Percentiles rank a stretch among this genome's conserved stretches.
phyloP scores from a whole-genome alignment of 2,329 filamentous ascomycete genomes.

The Capronia epimyces region DNA sequence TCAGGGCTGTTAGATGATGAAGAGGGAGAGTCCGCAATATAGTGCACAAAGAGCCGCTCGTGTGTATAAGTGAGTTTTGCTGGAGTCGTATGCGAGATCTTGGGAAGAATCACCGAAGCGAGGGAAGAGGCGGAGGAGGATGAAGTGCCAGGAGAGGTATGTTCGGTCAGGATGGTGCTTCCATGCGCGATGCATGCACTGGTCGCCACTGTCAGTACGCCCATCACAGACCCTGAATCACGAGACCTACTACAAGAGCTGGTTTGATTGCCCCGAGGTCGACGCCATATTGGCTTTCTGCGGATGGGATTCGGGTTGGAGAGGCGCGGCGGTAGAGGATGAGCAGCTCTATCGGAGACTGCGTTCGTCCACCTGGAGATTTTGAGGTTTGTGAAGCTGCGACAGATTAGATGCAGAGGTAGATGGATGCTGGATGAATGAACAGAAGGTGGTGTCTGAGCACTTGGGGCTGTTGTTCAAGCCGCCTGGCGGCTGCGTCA shows the following conservation, averaged over 20 bases:
- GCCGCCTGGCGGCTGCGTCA: not conserved
- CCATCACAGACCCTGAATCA: not conserved
- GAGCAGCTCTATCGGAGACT: no score
- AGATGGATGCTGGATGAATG: not conserved
- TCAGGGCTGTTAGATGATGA: conserved; percentile 46
- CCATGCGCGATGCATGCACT: conserved; percentile 93
- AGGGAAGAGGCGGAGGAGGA: conserved; percentile 82
- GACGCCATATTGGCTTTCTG: conserved; percentile 57
- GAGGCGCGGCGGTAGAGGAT: no score
- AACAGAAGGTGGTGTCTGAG: no score
- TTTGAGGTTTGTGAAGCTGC: no score
- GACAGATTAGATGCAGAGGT: not conserved
- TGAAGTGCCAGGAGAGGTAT: conserved; percentile 77
- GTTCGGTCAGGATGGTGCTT: conserved; percentile 87
- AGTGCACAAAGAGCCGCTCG: conserved; percentile 88
- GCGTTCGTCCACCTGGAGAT: no score
- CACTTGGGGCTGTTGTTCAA: no score
- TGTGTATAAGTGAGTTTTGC: conserved; percentile 95
- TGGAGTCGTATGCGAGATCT: conserved; percentile 73
- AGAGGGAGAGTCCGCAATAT: conserved; percentile 77
- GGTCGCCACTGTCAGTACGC: conserved; percentile 7
- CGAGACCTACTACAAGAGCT: conserved; percentile 63
- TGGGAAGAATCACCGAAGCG: conserved; percentile 88
- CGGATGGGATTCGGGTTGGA: not conserved
- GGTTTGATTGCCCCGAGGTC: conserved; percentile 60